These are phyloP conservation scores for Cutaneotrichosporon arboriforme DNA, from an alignment of 1,284 basidiomycete species.

Conservation along the genomic window DNA sequence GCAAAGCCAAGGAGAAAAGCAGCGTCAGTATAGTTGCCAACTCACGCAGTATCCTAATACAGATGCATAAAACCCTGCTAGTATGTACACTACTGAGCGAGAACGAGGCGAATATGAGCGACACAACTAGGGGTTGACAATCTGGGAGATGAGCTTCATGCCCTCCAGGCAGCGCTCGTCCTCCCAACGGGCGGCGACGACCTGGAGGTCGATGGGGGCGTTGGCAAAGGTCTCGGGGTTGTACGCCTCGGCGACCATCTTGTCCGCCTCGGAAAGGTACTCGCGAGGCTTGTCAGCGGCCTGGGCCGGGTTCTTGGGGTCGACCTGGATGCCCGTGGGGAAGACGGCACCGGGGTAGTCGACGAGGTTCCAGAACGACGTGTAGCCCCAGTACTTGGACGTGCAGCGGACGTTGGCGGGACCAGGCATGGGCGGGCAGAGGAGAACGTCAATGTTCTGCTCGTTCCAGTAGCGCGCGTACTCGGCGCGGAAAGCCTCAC, in stretches of 20 bases:
- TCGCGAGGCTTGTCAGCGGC: slow-evolving; percentile 23
- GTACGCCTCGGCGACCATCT: slow-evolving; percentile 48
- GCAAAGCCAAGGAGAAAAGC: too few species aligned
- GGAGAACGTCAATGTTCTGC: slow-evolving; percentile 35
- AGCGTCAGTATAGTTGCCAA: too few species aligned
- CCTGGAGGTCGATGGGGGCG: slow-evolving; percentile 26
- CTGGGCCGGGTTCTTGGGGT: slow-evolving; percentile 5
- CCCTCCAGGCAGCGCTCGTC: slow-evolving; percentile 26
- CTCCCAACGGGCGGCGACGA: slow-evolving; percentile 22
- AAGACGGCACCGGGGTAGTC: slow-evolving; percentile 63
- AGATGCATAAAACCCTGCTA: not conserved
- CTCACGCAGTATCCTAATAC: not conserved
- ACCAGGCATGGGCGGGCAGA: slow-evolving; percentile 35
- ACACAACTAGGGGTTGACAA: slow-evolving; percentile 2
- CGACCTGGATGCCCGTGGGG: slow-evolving; percentile 54
- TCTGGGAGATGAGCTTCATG: slow-evolving; percentile 16
- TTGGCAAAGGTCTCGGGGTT: slow-evolving; percentile 15
- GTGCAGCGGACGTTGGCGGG: slow-evolving; percentile 34
- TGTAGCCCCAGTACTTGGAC: slow-evolving; percentile 52
- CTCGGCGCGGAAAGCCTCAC: slow-evolving; percentile 27
- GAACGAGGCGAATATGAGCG: not conserved
- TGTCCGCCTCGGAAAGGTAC: slow-evolving; percentile 54
- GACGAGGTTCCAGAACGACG: slow-evolving; percentile 60
- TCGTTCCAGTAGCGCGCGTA: slow-evolving; percentile 26
- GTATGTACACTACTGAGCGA: too few species aligned